These are phyloP conservation scores for Ottelia alismoides DNA, from an alignment of 106 monocot species.

Conservation along the genomic window DNA sequence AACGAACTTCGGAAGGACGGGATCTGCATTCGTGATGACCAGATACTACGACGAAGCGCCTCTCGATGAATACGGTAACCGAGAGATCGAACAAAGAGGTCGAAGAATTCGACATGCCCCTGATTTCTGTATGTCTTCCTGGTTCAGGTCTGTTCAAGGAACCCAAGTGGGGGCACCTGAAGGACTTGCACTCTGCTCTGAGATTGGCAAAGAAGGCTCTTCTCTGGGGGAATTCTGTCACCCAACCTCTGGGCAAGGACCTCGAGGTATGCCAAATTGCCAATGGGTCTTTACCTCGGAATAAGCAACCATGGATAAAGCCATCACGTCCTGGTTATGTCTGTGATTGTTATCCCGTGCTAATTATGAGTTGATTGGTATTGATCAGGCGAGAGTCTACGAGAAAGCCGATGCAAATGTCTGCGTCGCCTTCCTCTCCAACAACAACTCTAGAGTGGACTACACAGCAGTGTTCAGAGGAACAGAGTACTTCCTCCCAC, in stretches of 20 bases:
- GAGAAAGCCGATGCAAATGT: conserved; percentile 24
- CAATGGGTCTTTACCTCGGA: too few species aligned
- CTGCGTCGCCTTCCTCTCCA: conserved; percentile 76
- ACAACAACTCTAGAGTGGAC: conserved; percentile 34
- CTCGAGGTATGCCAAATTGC: too few species aligned
- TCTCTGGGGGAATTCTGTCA: conserved; percentile 37
- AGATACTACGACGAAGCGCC: conserved; percentile 97
- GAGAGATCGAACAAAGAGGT: too few species aligned
- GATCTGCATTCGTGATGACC: conserved; percentile 52
- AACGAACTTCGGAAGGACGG: conserved; percentile 81
- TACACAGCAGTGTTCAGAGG: conserved; percentile 46
- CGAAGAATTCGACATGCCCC: too few species aligned
- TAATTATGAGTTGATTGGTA: too few species aligned
- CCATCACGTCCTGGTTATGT: too few species aligned
- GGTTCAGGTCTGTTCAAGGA: conserved; percentile 70
- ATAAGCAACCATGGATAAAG: too few species aligned
- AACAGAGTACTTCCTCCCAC: conserved; percentile 49
- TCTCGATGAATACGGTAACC: conserved; percentile 92
- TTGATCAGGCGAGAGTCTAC: conserved; percentile 40
- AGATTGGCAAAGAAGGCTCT: conserved; percentile 50
- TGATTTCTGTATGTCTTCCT: too few species aligned
- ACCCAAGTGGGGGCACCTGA: conserved; percentile 91
- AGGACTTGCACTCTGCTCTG: conserved; percentile 67
- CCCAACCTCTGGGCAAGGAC: conserved; percentile 22
- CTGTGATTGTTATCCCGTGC: too few species aligned